Base-by-base conservation (phyloP, 805 yeast genomes). In the Candida gorgasii region DNA sequence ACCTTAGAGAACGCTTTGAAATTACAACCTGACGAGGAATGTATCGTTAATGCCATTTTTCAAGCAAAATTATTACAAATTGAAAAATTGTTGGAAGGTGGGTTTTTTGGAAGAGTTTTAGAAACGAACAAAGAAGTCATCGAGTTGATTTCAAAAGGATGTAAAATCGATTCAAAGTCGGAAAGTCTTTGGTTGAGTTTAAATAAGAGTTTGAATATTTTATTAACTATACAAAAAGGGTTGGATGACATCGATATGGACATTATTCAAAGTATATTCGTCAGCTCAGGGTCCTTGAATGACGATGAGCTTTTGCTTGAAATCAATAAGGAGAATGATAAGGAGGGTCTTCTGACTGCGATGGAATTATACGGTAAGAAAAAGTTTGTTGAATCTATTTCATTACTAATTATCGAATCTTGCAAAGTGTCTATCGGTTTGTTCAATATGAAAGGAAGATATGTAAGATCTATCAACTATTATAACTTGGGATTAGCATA, bases 401-500 rank as follows among this genome's bases (percentile, higher is more conserved):
- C 68, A 5, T 47, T 60, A 18, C 59, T 78, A 9, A 58, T 75
- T 38, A 66, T 82, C 2, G 54, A 78, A 19, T 56, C 80, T 0
- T 67, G 78, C 4, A 69, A 74, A 43, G 73, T 72, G 8, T 79
- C 81, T 2, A 46, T 75, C 2, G 42, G 49, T 4, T 44, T 53
- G 3, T 45, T 78, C 1, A 64, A 76, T 0, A 47, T 54, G 1
- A 63, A 70, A 23, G 58, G 80, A 17, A 76, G 79, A 53, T 63
- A 76, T 9, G 58, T 84, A 15, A 65, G 79, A 33, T 75, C 93
- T 0, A 69, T 81, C 8, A 51, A 67, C 4, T 59, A 77, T 61
- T 86, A 77, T 62, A 90, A 93, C 55, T 63, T 89, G 24, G 97
- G 95, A 1, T 61, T 84, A 11, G 70, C 86, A 0, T 79, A 80